Percentiles rank a stretch among this genome's conserved stretches.
Conservation (phyloP, 257 asterid genomes). For the Primulina huaijiensis region DNA sequence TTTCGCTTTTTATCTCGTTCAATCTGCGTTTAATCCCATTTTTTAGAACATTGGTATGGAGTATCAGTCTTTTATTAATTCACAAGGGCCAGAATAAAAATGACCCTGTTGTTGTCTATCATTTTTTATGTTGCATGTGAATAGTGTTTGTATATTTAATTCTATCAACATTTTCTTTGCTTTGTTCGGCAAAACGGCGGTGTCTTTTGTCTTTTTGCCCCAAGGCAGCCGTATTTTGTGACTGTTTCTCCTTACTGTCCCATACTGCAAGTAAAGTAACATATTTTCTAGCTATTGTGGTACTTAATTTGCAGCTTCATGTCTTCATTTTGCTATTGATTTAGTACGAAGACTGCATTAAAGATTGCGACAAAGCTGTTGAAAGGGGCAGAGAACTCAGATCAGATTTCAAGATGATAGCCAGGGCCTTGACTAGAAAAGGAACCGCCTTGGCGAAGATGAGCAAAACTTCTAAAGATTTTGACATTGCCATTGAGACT, state of each 20-base stretch:
- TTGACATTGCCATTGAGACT: slow-evolving; percentile 73
- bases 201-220: not conserved
- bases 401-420: slow-evolving; percentile 82
- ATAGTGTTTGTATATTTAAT: too few species aligned
- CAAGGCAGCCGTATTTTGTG: not conserved
- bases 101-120: not conserved
- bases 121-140: not conserved
- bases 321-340: not conserved
- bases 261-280: not conserved
- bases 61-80: too few species aligned
- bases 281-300: too few species aligned
- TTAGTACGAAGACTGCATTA: slow-evolving; percentile 76
- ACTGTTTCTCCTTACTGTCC: not conserved
- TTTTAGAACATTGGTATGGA: too few species aligned
- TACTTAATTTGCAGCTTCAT: not conserved
- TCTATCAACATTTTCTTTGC: not conserved
- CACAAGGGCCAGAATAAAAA: not conserved
- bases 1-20: too few species aligned
- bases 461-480: slow-evolving; percentile 78
- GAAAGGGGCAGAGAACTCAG: slow-evolving; percentile 92
- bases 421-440: slow-evolving; percentile 90
- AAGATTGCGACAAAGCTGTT: slow-evolving; percentile 92
- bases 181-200: not conserved
- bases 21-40: too few species aligned
- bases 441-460: slow-evolving; percentile 81